A percentile compares a stretch with the other conserved stretches of the same genome.
phyloP scores from a whole-genome alignment of 768 basidiomycete genomes.

The Stropharia rugosoannulata region DNA sequence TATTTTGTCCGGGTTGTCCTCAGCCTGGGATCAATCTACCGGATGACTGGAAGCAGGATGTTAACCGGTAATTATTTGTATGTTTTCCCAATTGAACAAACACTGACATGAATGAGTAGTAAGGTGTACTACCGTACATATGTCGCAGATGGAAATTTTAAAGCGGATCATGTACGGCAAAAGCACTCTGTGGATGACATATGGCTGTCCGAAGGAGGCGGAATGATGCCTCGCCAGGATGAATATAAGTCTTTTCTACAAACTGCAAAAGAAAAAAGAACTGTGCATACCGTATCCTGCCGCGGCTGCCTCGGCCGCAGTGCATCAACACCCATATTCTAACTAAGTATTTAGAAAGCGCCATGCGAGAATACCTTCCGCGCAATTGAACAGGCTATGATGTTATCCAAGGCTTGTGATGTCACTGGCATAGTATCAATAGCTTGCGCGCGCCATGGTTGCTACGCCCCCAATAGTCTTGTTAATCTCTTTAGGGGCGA shows the following conservation, averaged over 20 bases:
- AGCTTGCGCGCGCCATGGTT: neutral
- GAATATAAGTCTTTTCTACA: neutral
- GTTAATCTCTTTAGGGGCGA: neutral
- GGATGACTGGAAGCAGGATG: constrained; percentile 5
- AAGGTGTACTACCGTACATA: constrained; percentile 11
- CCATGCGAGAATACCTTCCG: neutral
- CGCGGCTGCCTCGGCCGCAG: neutral
- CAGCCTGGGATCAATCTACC: constrained; percentile 24
- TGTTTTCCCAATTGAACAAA: no score
- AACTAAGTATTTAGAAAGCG: neutral
- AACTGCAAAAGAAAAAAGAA: neutral
- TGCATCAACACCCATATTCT: no score
- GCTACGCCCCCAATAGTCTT: neutral
- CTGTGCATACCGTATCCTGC: neutral
- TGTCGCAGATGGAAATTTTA: constrained; percentile 24
- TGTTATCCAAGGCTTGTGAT: neutral
- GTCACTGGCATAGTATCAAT: neutral
- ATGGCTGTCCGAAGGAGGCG: constrained; percentile 13
- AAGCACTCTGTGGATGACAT: constrained; percentile 16
- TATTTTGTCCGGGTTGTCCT: constrained; percentile 26
- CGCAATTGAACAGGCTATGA: neutral
- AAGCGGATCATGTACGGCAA: constrained; percentile 17
- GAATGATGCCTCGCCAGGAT: constrained; percentile 5
- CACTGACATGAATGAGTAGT: constrained; percentile 4
- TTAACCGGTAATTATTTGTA: constrained; percentile 5